Percentiles rank a stretch among this genome's conserved stretches.
Conservation (phyloP, 148 eudicot genomes). For the Nyssa sinensis region DNA sequence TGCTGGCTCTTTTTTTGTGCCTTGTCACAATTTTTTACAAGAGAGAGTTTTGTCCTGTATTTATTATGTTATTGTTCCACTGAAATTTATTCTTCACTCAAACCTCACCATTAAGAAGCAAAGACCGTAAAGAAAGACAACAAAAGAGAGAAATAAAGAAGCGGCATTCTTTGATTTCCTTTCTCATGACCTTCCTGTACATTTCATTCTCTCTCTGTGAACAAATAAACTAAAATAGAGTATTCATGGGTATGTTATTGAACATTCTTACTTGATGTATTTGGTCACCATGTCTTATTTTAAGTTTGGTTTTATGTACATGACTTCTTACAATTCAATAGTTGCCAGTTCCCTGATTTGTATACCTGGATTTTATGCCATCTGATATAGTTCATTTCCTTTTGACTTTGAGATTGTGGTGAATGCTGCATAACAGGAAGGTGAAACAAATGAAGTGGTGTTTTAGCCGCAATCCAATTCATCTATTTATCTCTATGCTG, state of each 20-base stretch:
- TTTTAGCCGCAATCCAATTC: too few species aligned
- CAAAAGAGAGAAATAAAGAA: neutral
- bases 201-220: neutral
- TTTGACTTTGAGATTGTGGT: too few species aligned
- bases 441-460: too few species aligned
- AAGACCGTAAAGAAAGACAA: neutral
- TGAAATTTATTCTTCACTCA: neutral
- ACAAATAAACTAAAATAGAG: neutral
- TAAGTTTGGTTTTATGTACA: too few species aligned
- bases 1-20: conserved; percentile 8
- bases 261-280: neutral
- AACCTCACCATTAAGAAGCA: neutral
- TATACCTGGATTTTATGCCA: too few species aligned
- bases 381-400: too few species aligned
- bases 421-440: too few species aligned
- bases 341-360: too few species aligned
- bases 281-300: neutral
- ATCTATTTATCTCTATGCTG: too few species aligned
- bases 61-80: neutral
- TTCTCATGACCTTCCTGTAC: neutral
- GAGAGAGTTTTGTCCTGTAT: conserved; percentile 15
- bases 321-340: too few species aligned
- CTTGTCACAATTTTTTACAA: neutral
- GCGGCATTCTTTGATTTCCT: neutral
- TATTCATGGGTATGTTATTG: neutral